Percentiles rank a stretch among this genome's conserved stretches.
These are phyloP conservation scores for Diaporthe aspalathi DNA, from an alignment of 2,329 filamentous ascomycete species.

Conservation along the genomic window DNA sequence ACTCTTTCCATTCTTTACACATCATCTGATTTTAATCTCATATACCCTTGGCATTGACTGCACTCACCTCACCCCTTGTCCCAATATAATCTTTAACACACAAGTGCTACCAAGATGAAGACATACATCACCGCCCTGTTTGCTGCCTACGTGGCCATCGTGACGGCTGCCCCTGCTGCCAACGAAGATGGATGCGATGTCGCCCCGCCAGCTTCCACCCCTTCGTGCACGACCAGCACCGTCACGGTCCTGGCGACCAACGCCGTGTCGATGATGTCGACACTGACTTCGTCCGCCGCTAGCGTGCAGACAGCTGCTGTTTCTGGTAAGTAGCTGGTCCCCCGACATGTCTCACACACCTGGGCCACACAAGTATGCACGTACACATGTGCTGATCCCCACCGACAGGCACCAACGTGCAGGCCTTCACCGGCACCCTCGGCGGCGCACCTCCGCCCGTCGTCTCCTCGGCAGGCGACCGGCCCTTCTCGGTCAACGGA, in stretches of 20 bases:
- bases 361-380: neutral
- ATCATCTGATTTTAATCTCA: constrained; percentile 9
- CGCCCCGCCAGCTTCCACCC: neutral
- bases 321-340: constrained; percentile 31
- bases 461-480: constrained; percentile 47
- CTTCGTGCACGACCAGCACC: constrained; percentile 20
- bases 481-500: constrained; percentile 52
- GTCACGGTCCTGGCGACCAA: constrained; percentile 30
- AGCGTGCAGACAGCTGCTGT: constrained; percentile 28
- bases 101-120: constrained; percentile 28
- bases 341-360: constrained; percentile 33
- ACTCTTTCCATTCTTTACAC: constrained; percentile 29
- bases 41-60: neutral
- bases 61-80: neutral
- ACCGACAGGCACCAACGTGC: constrained; percentile 48
- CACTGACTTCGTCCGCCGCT: neutral
- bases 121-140: constrained; percentile 8
- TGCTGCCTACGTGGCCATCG: neutral
- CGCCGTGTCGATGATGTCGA: constrained; percentile 13
- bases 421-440: constrained; percentile 55
- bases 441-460: constrained; percentile 54
- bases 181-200: constrained; percentile 6
- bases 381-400: constrained; percentile 25
- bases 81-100: neutral
- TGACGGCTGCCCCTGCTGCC: constrained; percentile 28